Percentiles rank a stretch among this genome's conserved stretches.
These are phyloP conservation scores for Rhizophora apiculata DNA, from an alignment of 345 rosid genomes.

Conservation along the genomic window DNA sequence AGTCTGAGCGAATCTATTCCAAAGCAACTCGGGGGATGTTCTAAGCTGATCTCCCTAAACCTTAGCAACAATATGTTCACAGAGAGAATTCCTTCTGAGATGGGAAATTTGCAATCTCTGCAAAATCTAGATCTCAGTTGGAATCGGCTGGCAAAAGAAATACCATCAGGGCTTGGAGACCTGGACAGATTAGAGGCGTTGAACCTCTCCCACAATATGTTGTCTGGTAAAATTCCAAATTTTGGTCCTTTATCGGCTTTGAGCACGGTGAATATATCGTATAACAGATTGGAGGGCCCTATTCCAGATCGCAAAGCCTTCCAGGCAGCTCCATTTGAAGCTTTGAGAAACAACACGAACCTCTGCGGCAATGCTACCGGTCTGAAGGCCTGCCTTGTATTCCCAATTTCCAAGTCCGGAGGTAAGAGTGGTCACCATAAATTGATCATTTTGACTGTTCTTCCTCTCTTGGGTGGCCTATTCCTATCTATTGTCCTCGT, in stretches of 20 bases:
- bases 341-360: too few species aligned
- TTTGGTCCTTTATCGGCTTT: not conserved
- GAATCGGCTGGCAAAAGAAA: not conserved
- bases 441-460: not conserved
- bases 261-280: too few species aligned
- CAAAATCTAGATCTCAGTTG: not conserved
- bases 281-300: too few species aligned
- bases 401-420: not conserved
- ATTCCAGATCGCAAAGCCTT: too few species aligned
- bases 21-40: not conserved
- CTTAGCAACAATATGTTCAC: not conserved
- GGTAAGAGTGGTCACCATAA: not conserved
- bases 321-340: too few species aligned
- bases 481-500: not conserved
- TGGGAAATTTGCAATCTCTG: not conserved
- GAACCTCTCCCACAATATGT: not conserved
- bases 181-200: not conserved
- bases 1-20: conserved; percentile 27
- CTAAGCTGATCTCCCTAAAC: not conserved
- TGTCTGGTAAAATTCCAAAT: not conserved
- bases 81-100: not conserved
- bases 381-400: not conserved
- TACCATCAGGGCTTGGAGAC: not conserved
- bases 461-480: not conserved
- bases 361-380: not conserved